These are phyloP conservation scores for Salmacisia buchloeana DNA, from an alignment of 1,284 basidiomycete genomes.

Conservation along the genomic window DNA sequence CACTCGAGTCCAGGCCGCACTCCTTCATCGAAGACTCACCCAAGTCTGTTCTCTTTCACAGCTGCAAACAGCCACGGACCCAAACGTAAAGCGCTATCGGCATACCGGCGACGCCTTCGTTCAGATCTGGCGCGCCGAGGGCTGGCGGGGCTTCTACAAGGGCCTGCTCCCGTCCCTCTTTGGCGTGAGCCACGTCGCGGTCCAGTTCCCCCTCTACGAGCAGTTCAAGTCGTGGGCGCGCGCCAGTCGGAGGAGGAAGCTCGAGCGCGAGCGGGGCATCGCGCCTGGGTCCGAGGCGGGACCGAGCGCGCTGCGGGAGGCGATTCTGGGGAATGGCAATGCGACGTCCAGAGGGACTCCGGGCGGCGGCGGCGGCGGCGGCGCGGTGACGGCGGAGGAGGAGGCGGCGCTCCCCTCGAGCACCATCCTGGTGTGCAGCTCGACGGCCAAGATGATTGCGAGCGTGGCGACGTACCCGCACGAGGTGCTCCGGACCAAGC, in stretches of 20 bases:
- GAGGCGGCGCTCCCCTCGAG: slow-evolving; percentile 19
- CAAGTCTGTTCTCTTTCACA: slow-evolving; percentile 10
- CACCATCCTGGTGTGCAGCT: slow-evolving; percentile 39
- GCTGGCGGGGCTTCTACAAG: slow-evolving; percentile 43
- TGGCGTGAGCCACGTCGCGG: slow-evolving; percentile 45
- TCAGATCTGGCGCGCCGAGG: slow-evolving; percentile 40
- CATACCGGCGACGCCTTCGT: slow-evolving; percentile 46
- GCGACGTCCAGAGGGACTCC: not conserved
- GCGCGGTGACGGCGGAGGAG: slow-evolving; percentile 23
- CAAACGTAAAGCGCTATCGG: slow-evolving; percentile 21
- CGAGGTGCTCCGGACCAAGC: slow-evolving; percentile 44
- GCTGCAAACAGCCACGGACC: slow-evolving; percentile 18
- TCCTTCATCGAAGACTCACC: not conserved
- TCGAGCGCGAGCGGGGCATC: slow-evolving; percentile 5
- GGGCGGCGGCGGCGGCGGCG: slow-evolving; percentile 51
- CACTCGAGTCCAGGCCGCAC: not conserved
- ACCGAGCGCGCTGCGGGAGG: not conserved
- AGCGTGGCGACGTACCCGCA: slow-evolving; percentile 47
- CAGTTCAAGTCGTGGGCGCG: slow-evolving; percentile 31
- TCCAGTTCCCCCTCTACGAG: slow-evolving; percentile 49
- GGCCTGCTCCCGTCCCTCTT: slow-evolving; percentile 42
- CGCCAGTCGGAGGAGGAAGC: not conserved
- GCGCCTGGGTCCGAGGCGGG: not conserved
- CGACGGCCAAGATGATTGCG: slow-evolving; percentile 48
- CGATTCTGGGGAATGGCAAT: not conserved